A percentile compares a stretch with the other conserved stretches of the same genome.
Evolutionary conservation across 257 asterid species (phyloP).

Genomic region (Solanum bulbocastanum): DNA sequence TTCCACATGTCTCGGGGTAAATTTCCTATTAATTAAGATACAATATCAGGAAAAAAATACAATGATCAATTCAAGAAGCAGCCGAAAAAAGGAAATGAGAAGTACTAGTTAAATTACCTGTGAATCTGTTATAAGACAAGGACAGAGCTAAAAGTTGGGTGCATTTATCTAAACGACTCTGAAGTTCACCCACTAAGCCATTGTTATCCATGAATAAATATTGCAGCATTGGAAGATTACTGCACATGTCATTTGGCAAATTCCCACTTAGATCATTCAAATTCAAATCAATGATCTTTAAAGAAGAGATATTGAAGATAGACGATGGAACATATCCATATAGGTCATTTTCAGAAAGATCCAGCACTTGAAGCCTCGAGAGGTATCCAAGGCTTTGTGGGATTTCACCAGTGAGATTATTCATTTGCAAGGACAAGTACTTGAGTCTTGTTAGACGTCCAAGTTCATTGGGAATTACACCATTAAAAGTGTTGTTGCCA

Average conservation of each 20-base stretch:
- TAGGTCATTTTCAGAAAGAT: conserved; percentile 1
- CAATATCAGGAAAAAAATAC: not conserved
- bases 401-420: conserved; percentile 6
- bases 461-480: not conserved
- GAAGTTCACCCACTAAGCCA: not conserved
- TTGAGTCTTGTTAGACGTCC: not conserved
- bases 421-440: not conserved
- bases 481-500: not conserved
- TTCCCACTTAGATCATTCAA: conserved; percentile 3
- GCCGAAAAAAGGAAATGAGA: not conserved
- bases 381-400: conserved; percentile 10
- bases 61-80: not conserved
- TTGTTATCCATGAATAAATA: not conserved
- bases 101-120: not conserved
- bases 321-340: not conserved
- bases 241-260: conserved; percentile 2
- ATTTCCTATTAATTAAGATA: not conserved
- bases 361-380: not conserved
- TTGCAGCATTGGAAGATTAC: not conserved
- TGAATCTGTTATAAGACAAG: conserved; percentile 4
- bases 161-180: not conserved
- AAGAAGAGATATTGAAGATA: conserved; percentile 10
- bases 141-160: not conserved
- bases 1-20: conserved; percentile 7
- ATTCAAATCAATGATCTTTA: not conserved